Evolutionary conservation across 2,329 filamentous ascomycete species (phyloP).

Genomic region (Teratosphaeria gauchensis): DNA sequence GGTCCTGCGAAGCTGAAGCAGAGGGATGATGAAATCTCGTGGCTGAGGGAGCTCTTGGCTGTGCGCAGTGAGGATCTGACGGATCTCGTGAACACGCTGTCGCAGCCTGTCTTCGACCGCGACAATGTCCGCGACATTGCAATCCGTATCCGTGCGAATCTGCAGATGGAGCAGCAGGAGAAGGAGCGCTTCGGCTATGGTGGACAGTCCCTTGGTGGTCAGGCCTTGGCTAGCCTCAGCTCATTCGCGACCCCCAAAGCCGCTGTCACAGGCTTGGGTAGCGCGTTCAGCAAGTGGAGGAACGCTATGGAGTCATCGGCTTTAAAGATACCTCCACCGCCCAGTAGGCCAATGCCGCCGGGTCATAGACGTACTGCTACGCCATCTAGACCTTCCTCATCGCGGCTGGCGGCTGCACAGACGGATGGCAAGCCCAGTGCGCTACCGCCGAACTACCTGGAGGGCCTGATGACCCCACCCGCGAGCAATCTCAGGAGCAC

Average conservation of each 20-base stretch:
- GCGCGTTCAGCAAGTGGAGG: slow-evolving; percentile 95
- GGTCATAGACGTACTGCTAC: slow-evolving; percentile 27
- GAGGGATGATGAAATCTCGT: slow-evolving; percentile 85
- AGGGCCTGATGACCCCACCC: slow-evolving; percentile 83
- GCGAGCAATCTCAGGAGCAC: slow-evolving; percentile 60
- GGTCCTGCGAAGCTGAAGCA: slow-evolving; percentile 76
- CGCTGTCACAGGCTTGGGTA: slow-evolving; percentile 63
- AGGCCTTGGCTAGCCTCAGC: slow-evolving; percentile 63
- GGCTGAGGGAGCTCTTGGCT: slow-evolving; percentile 85
- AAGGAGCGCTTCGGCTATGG: slow-evolving; percentile 62
- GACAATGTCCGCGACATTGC: slow-evolving; percentile 78
- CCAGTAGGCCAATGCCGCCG: slow-evolving; percentile 33
- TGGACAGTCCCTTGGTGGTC: slow-evolving; percentile 30
- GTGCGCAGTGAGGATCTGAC: slow-evolving; percentile 86
- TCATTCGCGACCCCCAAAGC: slow-evolving; percentile 73
- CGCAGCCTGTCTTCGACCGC: slow-evolving; percentile 62
- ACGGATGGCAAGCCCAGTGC: slow-evolving; percentile 6
- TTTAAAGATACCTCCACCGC: slow-evolving; percentile 12
- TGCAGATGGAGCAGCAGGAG: slow-evolving; percentile 97
- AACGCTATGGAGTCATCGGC: slow-evolving; percentile 46
- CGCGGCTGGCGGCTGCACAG: slow-evolving; percentile 11
- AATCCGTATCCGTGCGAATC: slow-evolving; percentile 83
- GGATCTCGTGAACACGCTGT: slow-evolving; percentile 76
- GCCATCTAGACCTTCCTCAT: slow-evolving; percentile 30
- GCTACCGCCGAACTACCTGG: slow-evolving; percentile 54